Percentiles rank a stretch among this genome's conserved stretches.
Conservation (phyloP, 768 basidiomycete species). For the Boletus reticuloceps region DNA sequence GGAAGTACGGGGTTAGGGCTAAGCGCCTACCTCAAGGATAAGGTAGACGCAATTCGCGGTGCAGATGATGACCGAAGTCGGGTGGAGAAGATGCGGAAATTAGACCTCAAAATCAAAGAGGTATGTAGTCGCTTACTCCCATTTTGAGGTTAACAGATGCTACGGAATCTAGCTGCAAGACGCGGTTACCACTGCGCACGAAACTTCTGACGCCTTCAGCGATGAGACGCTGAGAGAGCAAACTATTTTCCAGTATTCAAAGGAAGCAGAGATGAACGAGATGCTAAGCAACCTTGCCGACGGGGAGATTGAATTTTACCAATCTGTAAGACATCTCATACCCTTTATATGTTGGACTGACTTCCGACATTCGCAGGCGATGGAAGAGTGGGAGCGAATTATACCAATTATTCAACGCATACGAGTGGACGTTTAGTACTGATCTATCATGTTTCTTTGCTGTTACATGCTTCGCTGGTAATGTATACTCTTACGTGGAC, state of each 20-base stretch:
- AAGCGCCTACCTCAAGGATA: slow-evolving; percentile 87
- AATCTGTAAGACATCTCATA: slow-evolving; percentile 52
- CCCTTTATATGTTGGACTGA: slow-evolving; percentile 1
- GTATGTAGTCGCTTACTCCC: slow-evolving; percentile 36
- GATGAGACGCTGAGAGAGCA: slow-evolving; percentile 94
- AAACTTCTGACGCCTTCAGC: slow-evolving; percentile 95
- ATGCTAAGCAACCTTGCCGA: slow-evolving; percentile 87
- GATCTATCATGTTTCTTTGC: slow-evolving; percentile 18
- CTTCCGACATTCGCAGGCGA: slow-evolving; percentile 50
- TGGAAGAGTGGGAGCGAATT: slow-evolving; percentile 97
- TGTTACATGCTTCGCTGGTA: slow-evolving; percentile 12
- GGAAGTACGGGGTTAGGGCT: slow-evolving; percentile 82
- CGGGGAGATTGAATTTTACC: slow-evolving; percentile 94
- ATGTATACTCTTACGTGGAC: slow-evolving; percentile 7
- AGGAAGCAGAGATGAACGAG: slow-evolving; percentile 97
- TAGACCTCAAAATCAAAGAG: slow-evolving; percentile 96
- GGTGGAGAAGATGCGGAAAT: slow-evolving; percentile 89
- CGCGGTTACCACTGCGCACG: slow-evolving; percentile 91
- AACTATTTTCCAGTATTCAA: slow-evolving; percentile 82
- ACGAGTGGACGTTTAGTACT: slow-evolving; percentile 78
- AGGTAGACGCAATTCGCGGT: slow-evolving; percentile 88
- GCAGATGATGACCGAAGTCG: slow-evolving; percentile 91
- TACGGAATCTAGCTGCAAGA: slow-evolving; percentile 74
- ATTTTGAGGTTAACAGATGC: not conserved
- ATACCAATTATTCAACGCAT: slow-evolving; percentile 93